Evolutionary conservation across 345 rosid genomes (phyloP), one percentile per base, ranked within the genome.

Genomic region (Reutealis trisperma): DNA sequence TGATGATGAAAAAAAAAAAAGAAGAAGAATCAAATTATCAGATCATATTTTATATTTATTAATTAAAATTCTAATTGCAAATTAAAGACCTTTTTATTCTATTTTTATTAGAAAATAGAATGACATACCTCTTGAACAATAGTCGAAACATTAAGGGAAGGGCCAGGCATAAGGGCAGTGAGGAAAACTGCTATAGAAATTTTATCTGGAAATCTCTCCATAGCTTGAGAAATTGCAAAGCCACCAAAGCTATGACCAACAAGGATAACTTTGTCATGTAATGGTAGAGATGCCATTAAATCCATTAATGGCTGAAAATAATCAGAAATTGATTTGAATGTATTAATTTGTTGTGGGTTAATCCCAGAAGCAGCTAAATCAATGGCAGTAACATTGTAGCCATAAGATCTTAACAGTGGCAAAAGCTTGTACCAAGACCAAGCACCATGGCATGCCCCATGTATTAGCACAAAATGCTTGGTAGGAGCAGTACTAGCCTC

Each of bases 211-310:
- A 81, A 67, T 21, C 25, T 77, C 70, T 86, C 87, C 89, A 86
- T 84, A 25, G 84, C 72, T 18, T 76, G 77, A 55, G 87, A 75
- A 58, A 84, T 67, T 1, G 85, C 89, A 24, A 82, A 57, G 1
- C 89, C 87, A 3, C 84, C 85, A 0, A 65, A 47, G 79, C 89
- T 86, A 52, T 84, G 89, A 45, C 87, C 84, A 49, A 86, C 87
- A 21, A 86, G 79, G 65, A 86, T 74, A 67, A 70, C 87, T 34
- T 44, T 84, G 73, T 82, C 75, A 45, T 72, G 41, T 12, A 47
- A 54, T 32, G 78, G 68, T 11, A 84, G 70, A 57, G 75, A 58
- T 58, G 42, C 75, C 81, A 84, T 65, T 63, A 81, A 78, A 24
- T 84, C 81, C 42, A 8, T 80, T 77, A 86, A 34, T 22, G 87